Evolutionary conservation across 192 early-diverging fungal species (phyloP).

Genomic region (Dimargaris verticillata): DNA sequence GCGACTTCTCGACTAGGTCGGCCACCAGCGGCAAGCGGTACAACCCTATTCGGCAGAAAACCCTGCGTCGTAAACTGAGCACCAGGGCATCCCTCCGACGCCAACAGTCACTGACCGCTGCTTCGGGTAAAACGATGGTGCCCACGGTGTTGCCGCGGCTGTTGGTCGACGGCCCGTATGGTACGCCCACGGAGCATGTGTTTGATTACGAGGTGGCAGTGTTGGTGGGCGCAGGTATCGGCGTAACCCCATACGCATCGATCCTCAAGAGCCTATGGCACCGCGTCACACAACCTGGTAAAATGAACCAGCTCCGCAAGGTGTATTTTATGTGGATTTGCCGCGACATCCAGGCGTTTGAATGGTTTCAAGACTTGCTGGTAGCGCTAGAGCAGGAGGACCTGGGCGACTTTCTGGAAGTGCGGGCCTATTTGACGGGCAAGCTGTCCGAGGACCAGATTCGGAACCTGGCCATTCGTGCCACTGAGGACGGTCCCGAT

Average conservation of each 20-base stretch:
- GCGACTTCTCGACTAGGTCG: constrained; percentile 19
- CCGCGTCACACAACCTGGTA: constrained; percentile 37
- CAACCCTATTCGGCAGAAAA: constrained; percentile 1
- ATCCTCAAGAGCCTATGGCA: constrained; percentile 61
- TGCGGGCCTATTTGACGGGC: constrained; percentile 55
- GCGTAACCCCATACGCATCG: constrained; percentile 60
- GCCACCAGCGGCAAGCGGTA: constrained; percentile 12
- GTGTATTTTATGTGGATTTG: constrained; percentile 68
- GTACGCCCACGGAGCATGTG: constrained; percentile 50
- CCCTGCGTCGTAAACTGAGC: constrained; percentile 8
- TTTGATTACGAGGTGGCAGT: constrained; percentile 56
- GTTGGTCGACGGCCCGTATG: constrained; percentile 58
- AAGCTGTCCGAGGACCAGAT: constrained; percentile 41
- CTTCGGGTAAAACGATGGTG: constrained; percentile 10
- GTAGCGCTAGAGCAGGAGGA: constrained; percentile 43
- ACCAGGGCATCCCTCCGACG: background rate
- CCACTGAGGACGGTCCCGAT: constrained; percentile 25
- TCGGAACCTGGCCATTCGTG: constrained; percentile 40
- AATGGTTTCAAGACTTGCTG: constrained; percentile 71
- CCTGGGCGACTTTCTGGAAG: constrained; percentile 41
- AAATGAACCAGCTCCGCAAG: constrained; percentile 35
- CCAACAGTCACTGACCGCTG: background rate
- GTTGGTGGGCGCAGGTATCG: constrained; percentile 64
- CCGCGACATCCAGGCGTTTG: constrained; percentile 51
- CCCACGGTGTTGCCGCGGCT: constrained; percentile 31